Percentiles rank a stretch among this genome's conserved stretches.
phyloP scores from a whole-genome alignment of 495 filamentous ascomycete genomes.

The Opeltia flavorubescens region DNA sequence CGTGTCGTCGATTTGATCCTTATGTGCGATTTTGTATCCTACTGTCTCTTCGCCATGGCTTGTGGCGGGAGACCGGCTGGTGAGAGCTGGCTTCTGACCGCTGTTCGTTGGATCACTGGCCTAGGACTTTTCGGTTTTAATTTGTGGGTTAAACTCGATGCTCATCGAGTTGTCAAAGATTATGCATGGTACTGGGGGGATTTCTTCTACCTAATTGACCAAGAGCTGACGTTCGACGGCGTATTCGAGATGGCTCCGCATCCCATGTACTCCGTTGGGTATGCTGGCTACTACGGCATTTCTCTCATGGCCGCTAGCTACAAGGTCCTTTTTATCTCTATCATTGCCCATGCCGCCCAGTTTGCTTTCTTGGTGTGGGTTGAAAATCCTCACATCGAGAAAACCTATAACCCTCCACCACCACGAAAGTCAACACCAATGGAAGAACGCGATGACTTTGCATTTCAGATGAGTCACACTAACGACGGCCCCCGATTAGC shows the following conservation, averaged over 20 bases:
- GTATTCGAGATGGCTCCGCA: conserved; percentile 99
- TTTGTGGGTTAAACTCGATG: conserved; percentile 96
- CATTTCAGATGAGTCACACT: conserved; percentile 10
- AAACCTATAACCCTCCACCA: conserved; percentile 86
- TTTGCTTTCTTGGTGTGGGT: conserved; percentile 81
- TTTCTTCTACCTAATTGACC: conserved; percentile 97
- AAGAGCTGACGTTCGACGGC: conserved; percentile 94
- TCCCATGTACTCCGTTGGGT: conserved; percentile 98
- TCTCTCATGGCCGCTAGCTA: conserved; percentile 98
- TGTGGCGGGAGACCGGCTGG: conserved; percentile 60
- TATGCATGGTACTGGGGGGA: conserved; percentile 99
- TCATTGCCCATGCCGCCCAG: conserved; percentile 87
- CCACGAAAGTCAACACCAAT: conserved; percentile 43
- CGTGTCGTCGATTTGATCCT: conserved; percentile 89
- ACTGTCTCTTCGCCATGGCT: conserved; percentile 86
- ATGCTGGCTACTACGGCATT: conserved; percentile 95
- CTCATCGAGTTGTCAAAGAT: conserved; percentile 96
- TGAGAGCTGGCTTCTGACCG: conserved; percentile 54
- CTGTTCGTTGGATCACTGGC: conserved; percentile 68
- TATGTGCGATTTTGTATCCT: conserved; percentile 96
- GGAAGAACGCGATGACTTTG: conserved; percentile 27
- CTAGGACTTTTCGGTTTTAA: conserved; percentile 81
- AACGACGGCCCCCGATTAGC: conserved; percentile 20
- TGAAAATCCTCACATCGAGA: conserved; percentile 96
- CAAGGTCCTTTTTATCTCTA: conserved; percentile 89